Conservation (phyloP, 805 yeast genomes). For the Kodamaea fukazawae region DNA sequence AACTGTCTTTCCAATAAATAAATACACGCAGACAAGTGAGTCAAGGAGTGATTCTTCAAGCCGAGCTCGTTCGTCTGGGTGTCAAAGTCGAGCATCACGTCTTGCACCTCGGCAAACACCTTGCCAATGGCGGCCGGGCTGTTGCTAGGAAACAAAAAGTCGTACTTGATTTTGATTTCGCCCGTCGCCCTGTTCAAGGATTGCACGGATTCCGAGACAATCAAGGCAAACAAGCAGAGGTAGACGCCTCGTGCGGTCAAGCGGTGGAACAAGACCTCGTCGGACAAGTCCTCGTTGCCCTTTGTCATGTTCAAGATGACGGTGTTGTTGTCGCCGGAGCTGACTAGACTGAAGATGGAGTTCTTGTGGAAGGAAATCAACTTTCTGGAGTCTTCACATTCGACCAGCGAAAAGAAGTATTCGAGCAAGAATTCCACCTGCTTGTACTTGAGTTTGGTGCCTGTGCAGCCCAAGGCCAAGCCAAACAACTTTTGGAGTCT, state of each 20-base stretch:
- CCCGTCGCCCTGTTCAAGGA: slow-evolving; percentile 13
- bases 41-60: slow-evolving; percentile 1
- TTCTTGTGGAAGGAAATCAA: slow-evolving; percentile 24
- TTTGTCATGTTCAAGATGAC: slow-evolving; percentile 10
- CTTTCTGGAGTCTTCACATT: slow-evolving; percentile 20
- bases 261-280: slow-evolving; percentile 15
- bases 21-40: slow-evolving; percentile 3
- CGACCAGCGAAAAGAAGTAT: slow-evolving; percentile 22
- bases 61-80: slow-evolving; percentile 4
- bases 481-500: slow-evolving; percentile 29
- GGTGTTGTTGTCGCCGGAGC: slow-evolving; percentile 15
- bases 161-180: slow-evolving; percentile 15
- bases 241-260: slow-evolving; percentile 26
- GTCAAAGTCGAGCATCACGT: neutral
- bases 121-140: neutral
- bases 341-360: slow-evolving; percentile 21
- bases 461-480: slow-evolving; percentile 16
- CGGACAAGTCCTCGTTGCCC: slow-evolving; percentile 11
- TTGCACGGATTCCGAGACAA: slow-evolving; percentile 32
- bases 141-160: slow-evolving; percentile 25
- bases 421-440: slow-evolving; percentile 32
- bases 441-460: slow-evolving; percentile 19
- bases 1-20: slow-evolving; percentile 4
- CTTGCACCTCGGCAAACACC: neutral
- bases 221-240: slow-evolving; percentile 28